Percentiles rank a stretch among this genome's conserved stretches.
These are phyloP conservation scores for Scheffersomyces parashehatae DNA, from an alignment of 1,139 yeast genomes.

Conservation along the genomic window DNA sequence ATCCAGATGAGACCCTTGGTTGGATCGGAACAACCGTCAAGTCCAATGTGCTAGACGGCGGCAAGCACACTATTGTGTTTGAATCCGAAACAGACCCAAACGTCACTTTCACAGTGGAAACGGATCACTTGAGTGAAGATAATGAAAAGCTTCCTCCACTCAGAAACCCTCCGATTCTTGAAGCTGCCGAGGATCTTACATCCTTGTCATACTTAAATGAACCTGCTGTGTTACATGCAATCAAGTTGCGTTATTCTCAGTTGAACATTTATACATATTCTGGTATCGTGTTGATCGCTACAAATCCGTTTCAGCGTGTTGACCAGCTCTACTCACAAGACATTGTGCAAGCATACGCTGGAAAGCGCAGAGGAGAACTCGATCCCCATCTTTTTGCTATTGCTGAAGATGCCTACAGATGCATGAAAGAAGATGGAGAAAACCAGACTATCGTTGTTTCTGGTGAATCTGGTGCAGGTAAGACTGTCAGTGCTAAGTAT, in stretches of 20 bases:
- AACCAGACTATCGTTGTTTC: slow-evolving; percentile 96
- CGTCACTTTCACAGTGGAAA: slow-evolving; percentile 49
- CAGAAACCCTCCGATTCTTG: slow-evolving; percentile 91
- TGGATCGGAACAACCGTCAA: slow-evolving; percentile 89
- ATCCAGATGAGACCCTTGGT: slow-evolving; percentile 82
- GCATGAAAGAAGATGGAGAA: slow-evolving; percentile 81
- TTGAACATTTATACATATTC: slow-evolving; percentile 92
- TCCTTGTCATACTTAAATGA: slow-evolving; percentile 90
- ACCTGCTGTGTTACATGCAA: slow-evolving; percentile 95
- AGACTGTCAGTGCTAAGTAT: slow-evolving; percentile 94
- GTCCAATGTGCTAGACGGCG: slow-evolving; percentile 48
- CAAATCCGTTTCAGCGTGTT: slow-evolving; percentile 91
- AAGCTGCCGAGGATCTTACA: slow-evolving; percentile 93
- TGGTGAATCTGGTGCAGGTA: slow-evolving; percentile 99
- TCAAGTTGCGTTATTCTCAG: slow-evolving; percentile 83
- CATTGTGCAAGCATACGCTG: slow-evolving; percentile 91
- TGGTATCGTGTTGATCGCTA: slow-evolving; percentile 94
- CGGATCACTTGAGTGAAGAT: slow-evolving; percentile 50
- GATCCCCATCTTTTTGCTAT: slow-evolving; percentile 98
- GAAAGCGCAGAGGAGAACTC: slow-evolving; percentile 86
- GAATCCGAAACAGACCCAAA: slow-evolving; percentile 61
- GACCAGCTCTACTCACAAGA: slow-evolving; percentile 91
- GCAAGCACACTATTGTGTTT: slow-evolving; percentile 59
- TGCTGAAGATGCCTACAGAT: slow-evolving; percentile 97
- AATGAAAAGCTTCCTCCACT: slow-evolving; percentile 71